phyloP scores from a whole-genome alignment of 495 filamentous ascomycete genomes.

The Cetradonia linearis region DNA sequence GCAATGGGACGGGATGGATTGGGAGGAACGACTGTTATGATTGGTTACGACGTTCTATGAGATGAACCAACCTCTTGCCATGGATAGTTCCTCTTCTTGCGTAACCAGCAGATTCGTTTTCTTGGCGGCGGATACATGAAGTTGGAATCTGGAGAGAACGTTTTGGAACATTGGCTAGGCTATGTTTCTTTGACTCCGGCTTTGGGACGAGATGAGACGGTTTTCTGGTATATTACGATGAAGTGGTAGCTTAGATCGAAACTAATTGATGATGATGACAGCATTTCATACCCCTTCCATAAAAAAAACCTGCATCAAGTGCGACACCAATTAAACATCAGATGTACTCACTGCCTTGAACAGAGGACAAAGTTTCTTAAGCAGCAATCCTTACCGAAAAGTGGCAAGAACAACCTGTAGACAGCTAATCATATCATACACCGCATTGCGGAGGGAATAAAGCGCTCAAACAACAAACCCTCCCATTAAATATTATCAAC shows the following conservation, averaged over 20 bases:
- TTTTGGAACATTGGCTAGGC: constrained; percentile 18
- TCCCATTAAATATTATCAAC: background rate
- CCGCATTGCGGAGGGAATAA: no score
- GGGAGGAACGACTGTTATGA: constrained; percentile 11
- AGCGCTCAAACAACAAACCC: background rate
- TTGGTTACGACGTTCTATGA: constrained; percentile 8
- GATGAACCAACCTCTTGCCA: constrained; percentile 4
- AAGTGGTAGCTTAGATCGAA: background rate
- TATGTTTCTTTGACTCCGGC: background rate
- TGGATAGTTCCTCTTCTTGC: background rate
- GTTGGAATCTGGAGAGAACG: background rate
- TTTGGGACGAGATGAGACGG: background rate
- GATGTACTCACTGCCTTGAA: background rate
- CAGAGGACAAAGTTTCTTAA: no score
- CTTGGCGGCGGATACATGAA: background rate
- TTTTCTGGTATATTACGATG: background rate
- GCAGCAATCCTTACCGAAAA: no score
- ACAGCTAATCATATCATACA: no score
- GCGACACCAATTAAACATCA: no score
- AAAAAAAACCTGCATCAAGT: no score
- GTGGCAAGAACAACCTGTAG: no score
- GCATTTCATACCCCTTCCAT: background rate
- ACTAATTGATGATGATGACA: background rate
- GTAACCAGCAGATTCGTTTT: background rate
- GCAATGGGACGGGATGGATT: background rate